Evolutionary conservation across 306 rosid species (phyloP).

Genomic region (Datisca glomerata): DNA sequence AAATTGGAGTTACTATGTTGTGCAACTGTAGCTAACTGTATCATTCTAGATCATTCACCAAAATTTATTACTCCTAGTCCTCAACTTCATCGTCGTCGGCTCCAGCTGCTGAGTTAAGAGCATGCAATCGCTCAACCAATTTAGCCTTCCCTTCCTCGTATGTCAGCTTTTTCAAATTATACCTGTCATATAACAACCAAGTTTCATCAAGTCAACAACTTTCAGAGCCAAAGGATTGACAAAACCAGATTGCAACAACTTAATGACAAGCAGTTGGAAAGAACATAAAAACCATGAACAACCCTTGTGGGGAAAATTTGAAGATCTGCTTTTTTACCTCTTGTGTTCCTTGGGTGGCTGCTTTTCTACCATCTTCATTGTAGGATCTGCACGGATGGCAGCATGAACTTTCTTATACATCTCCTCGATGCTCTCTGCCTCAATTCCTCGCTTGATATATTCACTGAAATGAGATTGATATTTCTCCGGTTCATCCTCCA

Average conservation of each 20-base stretch:
- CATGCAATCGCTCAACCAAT: constrained; percentile 40
- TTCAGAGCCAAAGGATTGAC: not conserved
- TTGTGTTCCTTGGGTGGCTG: constrained; percentile 51
- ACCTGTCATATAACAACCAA: constrained; percentile 17
- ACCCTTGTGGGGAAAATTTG: not conserved
- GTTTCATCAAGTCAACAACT: not conserved
- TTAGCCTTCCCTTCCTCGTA: constrained; percentile 52
- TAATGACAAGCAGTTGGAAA: not conserved
- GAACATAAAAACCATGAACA: not conserved
- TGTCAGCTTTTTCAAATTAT: constrained; percentile 57
- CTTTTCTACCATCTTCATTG: constrained; percentile 33
- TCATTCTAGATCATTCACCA: too few species aligned
- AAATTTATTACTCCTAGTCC: too few species aligned
- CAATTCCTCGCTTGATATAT: constrained; percentile 52
- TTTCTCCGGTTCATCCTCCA: constrained; percentile 81
- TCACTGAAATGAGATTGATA: constrained; percentile 65
- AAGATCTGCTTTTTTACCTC: constrained; percentile 23
- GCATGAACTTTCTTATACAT: constrained; percentile 81
- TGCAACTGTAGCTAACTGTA: too few species aligned
- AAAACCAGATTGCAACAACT: not conserved
- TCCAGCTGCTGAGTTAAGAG: constrained; percentile 45
- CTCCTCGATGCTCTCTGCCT: constrained; percentile 45
- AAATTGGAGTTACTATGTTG: too few species aligned
- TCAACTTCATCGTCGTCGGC: constrained; percentile 25
- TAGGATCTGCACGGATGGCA: constrained; percentile 63